Base-by-base conservation (phyloP, 1,139 yeast genomes). In the Suhomyces anneliseae region DNA sequence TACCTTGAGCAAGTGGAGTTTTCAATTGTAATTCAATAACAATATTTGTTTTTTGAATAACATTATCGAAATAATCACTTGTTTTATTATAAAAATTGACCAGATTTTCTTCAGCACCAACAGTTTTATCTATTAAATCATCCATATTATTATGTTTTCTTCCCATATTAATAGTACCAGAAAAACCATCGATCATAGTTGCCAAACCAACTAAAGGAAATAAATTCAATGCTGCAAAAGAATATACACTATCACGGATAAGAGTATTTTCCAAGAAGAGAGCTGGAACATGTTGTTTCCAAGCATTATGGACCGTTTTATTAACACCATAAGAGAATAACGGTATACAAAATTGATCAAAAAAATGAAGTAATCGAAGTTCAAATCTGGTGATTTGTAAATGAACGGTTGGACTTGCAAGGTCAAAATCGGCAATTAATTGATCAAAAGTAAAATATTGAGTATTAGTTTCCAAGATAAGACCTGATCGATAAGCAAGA, bases 351-450 rank as follows among this genome's bases (percentile, higher is more conserved):
- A 57, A 59, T 31, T 46, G 48, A 36, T 68, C 60, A 53, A 70
- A 70, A 50, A 65, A 69, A 11, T 59, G 55, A 27, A 70, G 47
- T 36, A 70, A 60, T 33, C 69, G 57, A 32, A 60, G 55, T 49
- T 71, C 75, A 47, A 69, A 69, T 24, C 53, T 57, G 26, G 68
- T 53, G 14, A 71, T 53, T 2, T 60, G 54, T 37, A 70, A 48
- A 33, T 64, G 68, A 40, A 45, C 27, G 40, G 53, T 32, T 40
- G 53, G 43, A 38, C 46, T 39, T 42, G 44, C 42, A 26, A 51
- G 36, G 8, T 15, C 8, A 7, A 15, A 10, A 26, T 39, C 34
- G 19, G 45, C 36, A 12, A 46, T 15, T 35, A 52, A 37, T 26
- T 43, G 49, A 29, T 46, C 52, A 34, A 49, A 47, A 8, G 48